Conservation (phyloP, 2,329 filamentous ascomycete genomes). For the Pestalotiopsis sp. region DNA sequence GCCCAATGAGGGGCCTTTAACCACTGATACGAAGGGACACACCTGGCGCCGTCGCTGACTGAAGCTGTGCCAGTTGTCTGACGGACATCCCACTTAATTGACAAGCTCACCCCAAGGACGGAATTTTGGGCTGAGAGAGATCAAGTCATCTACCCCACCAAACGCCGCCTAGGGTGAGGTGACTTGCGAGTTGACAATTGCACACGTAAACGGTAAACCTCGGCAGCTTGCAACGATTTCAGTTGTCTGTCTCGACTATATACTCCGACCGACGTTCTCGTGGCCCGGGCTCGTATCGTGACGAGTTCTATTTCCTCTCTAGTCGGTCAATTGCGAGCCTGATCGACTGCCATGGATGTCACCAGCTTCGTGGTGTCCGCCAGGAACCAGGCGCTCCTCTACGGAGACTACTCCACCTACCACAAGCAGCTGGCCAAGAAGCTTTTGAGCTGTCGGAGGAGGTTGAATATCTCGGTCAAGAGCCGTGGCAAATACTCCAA, state of each 20-base stretch:
- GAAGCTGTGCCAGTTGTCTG: not conserved
- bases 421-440: constrained; percentile 77
- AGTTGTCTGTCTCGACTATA: not conserved
- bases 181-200: not conserved
- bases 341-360: constrained; percentile 71
- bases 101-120: not conserved
- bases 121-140: not conserved
- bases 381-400: constrained; percentile 80
- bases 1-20: not conserved
- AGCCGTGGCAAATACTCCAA: constrained; percentile 84
- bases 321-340: not conserved
- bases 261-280: not conserved
- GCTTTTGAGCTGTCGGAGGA: constrained; percentile 81
- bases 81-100: not conserved
- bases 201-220: not conserved
- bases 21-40: not conserved
- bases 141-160: not conserved
- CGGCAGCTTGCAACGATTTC: not conserved
- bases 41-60: not conserved
- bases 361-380: constrained; percentile 80
- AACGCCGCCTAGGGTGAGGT: not conserved
- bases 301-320: not conserved
- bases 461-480: constrained; percentile 79
- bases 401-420: constrained; percentile 88
- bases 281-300: not conserved